These are phyloP conservation scores for Kalmusia sp. DNA, from an alignment of 2,329 filamentous ascomycete species.

Conservation along the genomic window DNA sequence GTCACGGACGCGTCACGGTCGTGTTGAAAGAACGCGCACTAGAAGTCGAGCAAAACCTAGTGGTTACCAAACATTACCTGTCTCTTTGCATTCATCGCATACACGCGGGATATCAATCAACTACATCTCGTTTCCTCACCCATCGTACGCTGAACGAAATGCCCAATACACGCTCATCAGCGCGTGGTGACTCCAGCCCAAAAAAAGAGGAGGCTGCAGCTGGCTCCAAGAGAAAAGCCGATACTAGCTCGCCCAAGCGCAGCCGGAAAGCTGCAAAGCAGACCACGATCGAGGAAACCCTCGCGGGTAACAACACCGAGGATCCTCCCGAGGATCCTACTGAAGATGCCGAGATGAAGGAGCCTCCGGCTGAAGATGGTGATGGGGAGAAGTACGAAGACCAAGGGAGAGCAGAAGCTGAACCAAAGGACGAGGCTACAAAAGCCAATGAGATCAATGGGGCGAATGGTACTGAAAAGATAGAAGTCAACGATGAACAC, in stretches of 20 bases:
- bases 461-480: conserved; percentile 7
- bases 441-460: conserved; percentile 18
- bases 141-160: conserved; percentile 17
- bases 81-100: background rate
- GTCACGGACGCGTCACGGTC: conserved; percentile 6
- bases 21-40: conserved; percentile 5
- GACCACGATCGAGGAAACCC: conserved; percentile 61
- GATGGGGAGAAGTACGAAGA: conserved; percentile 38
- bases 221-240: conserved; percentile 51
- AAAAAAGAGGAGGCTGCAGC: conserved; percentile 37
- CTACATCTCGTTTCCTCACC: background rate
- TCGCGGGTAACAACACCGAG: conserved; percentile 48
- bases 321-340: conserved; percentile 21
- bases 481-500: conserved; percentile 29
- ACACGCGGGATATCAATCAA: background rate
- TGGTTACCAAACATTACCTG: background rate
- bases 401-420: conserved; percentile 19
- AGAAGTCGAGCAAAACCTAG: background rate
- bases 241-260: conserved; percentile 50
- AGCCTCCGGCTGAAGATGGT: conserved; percentile 22
- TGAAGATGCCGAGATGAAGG: conserved; percentile 33
- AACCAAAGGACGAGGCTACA: conserved; percentile 30
- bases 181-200: conserved; percentile 31
- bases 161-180: conserved; percentile 37
- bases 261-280: conserved; percentile 55